Evolutionary conservation across 2,329 filamentous ascomycete species (phyloP), one percentile per base, ranked within the genome.

Genomic region (Neonectria magnoliae): DNA sequence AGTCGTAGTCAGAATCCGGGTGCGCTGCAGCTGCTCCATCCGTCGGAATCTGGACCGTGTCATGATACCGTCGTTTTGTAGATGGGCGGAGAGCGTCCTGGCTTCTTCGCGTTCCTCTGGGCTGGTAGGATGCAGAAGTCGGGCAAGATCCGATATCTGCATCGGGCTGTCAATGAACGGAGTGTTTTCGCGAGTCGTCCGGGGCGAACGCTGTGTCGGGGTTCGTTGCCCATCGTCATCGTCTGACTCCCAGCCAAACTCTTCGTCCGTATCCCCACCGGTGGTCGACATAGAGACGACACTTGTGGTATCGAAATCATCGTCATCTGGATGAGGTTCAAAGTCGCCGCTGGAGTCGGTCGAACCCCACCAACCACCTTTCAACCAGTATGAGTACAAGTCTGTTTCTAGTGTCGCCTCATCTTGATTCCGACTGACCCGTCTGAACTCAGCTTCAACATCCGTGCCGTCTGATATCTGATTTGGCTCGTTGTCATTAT

Each of bases 331-430:
- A 8, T 78, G 74, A 1, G 90, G 90, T 33, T 83, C 78, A 76
- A 94, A 98, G 67, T 95, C 91, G 29, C 92, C 92, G 73, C 93
- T 97, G 5, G 85, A 84, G 76, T 98, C 95, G 33, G 90, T 84
- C 16, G 90, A 90, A 1, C 95, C 94, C 90, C 93, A 98, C 81
- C 92, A 92, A 8, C 93, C 93, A 20, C 93, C 93, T 58, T 85
- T 83, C 57, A 91, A 89, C 92, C 93, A 98, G 88, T 94, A 96
- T 31, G 84, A 83, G 76, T 98, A 98, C 2, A 98, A 81, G 63
- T 89, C 90, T 2, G 86, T 84, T 68, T 95, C 91, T 2, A 98
- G 82, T 42, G 88, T 87, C 29, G 87, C 85, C 71, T 96, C 92
- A 44, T 89, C 73, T 74, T 79, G 76, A 58, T 76, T 73, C 13